A percentile compares a stretch with the other conserved stretches of the same genome.
These are phyloP conservation scores for Ganoderma sinense DNA, from an alignment of 1,284 basidiomycete genomes.

Conservation along the genomic window DNA sequence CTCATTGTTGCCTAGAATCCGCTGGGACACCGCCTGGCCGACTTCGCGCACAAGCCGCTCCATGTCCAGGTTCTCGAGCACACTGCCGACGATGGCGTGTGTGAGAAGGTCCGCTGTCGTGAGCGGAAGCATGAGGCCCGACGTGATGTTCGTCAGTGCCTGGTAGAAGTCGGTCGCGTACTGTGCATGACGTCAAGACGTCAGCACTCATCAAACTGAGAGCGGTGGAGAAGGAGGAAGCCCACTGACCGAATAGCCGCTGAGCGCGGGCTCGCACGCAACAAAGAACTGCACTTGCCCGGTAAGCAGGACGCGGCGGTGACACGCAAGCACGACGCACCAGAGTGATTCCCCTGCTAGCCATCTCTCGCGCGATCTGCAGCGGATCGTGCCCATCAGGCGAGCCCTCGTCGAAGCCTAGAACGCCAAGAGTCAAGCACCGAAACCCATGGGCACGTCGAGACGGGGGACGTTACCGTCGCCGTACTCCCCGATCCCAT, in stretches of 20 bases:
- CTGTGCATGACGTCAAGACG: slow-evolving; percentile 49
- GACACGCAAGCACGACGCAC: slow-evolving; percentile 53
- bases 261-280: slow-evolving; percentile 97
- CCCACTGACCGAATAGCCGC: slow-evolving; percentile 83
- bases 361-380: slow-evolving; percentile 89
- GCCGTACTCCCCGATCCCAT: slow-evolving; percentile 93
- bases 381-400: slow-evolving; percentile 95
- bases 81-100: slow-evolving; percentile 97
- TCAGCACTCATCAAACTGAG: slow-evolving; percentile 21
- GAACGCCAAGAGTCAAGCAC: slow-evolving; percentile 24
- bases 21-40: slow-evolving; percentile 91
- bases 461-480: slow-evolving; percentile 64
- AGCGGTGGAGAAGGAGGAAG: neutral
- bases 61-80: slow-evolving; percentile 98
- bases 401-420: slow-evolving; percentile 91
- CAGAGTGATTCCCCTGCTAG: slow-evolving; percentile 87
- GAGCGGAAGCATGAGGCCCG: slow-evolving; percentile 94
- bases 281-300: slow-evolving; percentile 85
- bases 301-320: neutral
- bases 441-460: slow-evolving; percentile 2
- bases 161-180: slow-evolving; percentile 96
- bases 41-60: slow-evolving; percentile 95
- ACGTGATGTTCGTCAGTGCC: slow-evolving; percentile 92
- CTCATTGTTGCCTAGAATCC: slow-evolving; percentile 89
- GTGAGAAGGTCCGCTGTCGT: slow-evolving; percentile 96